A percentile compares a stretch with the other conserved stretches of the same genome.
These are phyloP conservation scores for Brassica napus DNA, from an alignment of 345 rosid species.

Conservation along the genomic window DNA sequence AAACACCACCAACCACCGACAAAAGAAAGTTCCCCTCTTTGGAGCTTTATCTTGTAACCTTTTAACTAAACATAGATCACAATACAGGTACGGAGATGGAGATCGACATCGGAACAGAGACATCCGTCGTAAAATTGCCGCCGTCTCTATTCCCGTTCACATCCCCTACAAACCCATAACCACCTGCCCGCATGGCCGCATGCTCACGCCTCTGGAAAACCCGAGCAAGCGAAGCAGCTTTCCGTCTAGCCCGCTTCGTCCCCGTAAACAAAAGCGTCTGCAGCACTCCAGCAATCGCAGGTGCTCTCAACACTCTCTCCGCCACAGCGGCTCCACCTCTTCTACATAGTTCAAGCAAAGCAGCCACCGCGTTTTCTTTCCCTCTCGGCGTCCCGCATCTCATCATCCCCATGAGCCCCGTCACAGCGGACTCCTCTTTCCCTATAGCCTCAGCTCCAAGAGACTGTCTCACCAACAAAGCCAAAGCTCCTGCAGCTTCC, in stretches of 20 bases:
- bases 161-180: constrained; percentile 66
- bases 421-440: constrained; percentile 66
- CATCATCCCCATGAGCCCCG: constrained; percentile 80
- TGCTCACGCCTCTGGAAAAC: constrained; percentile 81
- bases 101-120: constrained; percentile 69
- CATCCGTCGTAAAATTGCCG: constrained; percentile 47
- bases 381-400: constrained; percentile 88
- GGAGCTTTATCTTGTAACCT: neutral
- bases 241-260: constrained; percentile 91
- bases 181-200: constrained; percentile 54
- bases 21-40: neutral
- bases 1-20: constrained; percentile 9
- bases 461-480: constrained; percentile 62
- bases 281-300: constrained; percentile 76
- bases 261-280: constrained; percentile 81
- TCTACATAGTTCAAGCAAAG: constrained; percentile 86
- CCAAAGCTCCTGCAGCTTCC: constrained; percentile 92
- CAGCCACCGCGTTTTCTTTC: constrained; percentile 93
- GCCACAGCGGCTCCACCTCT: constrained; percentile 73
- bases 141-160: constrained; percentile 39
- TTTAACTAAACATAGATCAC: constrained; percentile 24
- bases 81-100: constrained; percentile 49
- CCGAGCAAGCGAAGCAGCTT: constrained; percentile 90
- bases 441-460: constrained; percentile 77
- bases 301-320: constrained; percentile 73